phyloP scores from a whole-genome alignment of 2,329 filamentous ascomycete genomes.

The Penicillium brasilianum region DNA sequence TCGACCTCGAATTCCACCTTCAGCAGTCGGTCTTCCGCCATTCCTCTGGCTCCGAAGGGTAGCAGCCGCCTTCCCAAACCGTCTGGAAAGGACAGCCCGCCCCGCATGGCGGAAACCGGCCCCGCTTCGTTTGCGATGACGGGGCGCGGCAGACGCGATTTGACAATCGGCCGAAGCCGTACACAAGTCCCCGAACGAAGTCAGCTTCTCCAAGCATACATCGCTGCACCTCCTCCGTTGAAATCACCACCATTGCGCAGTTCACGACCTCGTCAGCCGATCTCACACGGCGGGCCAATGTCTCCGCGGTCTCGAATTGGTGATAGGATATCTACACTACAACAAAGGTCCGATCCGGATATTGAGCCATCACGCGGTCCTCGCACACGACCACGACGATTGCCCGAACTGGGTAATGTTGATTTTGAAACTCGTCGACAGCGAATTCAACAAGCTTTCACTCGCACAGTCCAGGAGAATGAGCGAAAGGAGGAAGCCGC shows the following conservation, averaged over 20 bases:
- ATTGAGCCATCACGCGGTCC: conserved; percentile 36
- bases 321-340: conserved; percentile 59
- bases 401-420: conserved; percentile 72
- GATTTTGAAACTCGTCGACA: conserved; percentile 84
- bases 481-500: conserved; percentile 61
- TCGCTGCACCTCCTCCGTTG: conserved; percentile 71
- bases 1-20: conserved; percentile 44
- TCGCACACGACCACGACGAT: conserved; percentile 48
- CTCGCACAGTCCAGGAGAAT: conserved; percentile 77
- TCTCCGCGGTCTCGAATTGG: conserved; percentile 70
- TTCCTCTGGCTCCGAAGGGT: conserved; percentile 46
- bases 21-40: conserved; percentile 34
- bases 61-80: conserved; percentile 49
- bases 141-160: conserved; percentile 43
- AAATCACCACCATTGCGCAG: conserved; percentile 79
- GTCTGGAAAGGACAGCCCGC: conserved; percentile 37
- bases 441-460: conserved; percentile 83
- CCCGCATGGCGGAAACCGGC: conserved; percentile 33
- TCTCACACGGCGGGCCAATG: conserved; percentile 74
- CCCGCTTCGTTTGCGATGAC: conserved; percentile 38
- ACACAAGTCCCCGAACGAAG: conserved; percentile 55
- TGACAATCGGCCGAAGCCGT: conserved; percentile 39
- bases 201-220: conserved; percentile 72
- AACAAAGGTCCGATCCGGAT: conserved; percentile 42
- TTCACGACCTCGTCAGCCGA: conserved; percentile 78